Evolutionary conservation across 345 rosid genomes (phyloP), one percentile per base, ranked within the genome.

Genomic region (Sapria himalayana): DNA sequence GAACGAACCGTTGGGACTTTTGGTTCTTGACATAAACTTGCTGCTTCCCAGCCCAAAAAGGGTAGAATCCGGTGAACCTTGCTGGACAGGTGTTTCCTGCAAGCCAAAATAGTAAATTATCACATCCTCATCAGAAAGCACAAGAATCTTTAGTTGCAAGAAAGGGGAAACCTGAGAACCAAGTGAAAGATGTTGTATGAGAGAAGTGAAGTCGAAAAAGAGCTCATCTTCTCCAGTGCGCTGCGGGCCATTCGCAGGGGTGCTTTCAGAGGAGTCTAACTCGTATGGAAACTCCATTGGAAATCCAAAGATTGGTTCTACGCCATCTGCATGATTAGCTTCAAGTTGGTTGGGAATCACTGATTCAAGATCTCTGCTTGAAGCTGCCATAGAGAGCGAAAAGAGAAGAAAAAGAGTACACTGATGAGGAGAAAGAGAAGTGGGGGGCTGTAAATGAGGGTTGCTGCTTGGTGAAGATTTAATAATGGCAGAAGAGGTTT

Each of bases 251-350:
- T 46, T 25, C 33, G 37, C 25, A 0, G 57, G 7, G 23, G 49
- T 14, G 2, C 49, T 25, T 6, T 21, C 37, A 13, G 49, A 31
- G 2, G 54, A 41, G 50, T 52, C 58, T 19, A 48, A 42, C 50
- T 58, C 63, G 46, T 52, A 58, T 7, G 58, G 63, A 16, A 58
- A 52, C 63, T 58, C 63, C 14, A 54, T 10, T 2, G 58, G 54
- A 23, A 58, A 52, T 19, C 10, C 4, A n/a, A 47, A 37, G 5
- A 22, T 14, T 4, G 58, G 35, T 12, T 37, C 37, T 11, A 42
- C n/a, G n/a, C n/a, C n/a, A n/a, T n/a, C n/a, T n/a, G n/a, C n/a
- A n/a, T n/a, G n/a, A n/a, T n/a, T n/a, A n/a, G n/a, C n/a, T n/a
- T n/a, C n/a, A n/a, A n/a, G n/a, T n/a, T n/a, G n/a, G n/a, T n/a